These are phyloP conservation scores for Nectriaceae sp. DNA, from an alignment of 2,329 filamentous ascomycete genomes.

Conservation along the genomic window DNA sequence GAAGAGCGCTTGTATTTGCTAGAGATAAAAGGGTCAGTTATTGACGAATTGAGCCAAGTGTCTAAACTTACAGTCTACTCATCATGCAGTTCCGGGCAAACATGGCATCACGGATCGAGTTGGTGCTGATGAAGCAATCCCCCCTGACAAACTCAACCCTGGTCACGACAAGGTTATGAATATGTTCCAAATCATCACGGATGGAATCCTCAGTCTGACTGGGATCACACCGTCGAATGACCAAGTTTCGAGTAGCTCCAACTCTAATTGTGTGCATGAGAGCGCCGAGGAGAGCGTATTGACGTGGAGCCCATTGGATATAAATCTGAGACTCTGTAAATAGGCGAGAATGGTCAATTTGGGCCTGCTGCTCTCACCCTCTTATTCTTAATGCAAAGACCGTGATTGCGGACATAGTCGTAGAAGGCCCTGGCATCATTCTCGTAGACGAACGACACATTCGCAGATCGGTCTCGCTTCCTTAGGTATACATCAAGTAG, in stretches of 20 bases:
- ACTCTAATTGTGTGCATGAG: slow-evolving; percentile 63
- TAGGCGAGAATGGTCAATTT: too few species aligned
- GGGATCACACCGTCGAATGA: slow-evolving; percentile 61
- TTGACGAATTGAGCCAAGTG: not conserved
- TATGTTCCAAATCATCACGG: slow-evolving; percentile 76
- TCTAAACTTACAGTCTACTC: slow-evolving; percentile 50
- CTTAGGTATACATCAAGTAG: slow-evolving; percentile 70
- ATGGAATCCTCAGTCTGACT: slow-evolving; percentile 65
- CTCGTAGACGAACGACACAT: slow-evolving; percentile 70
- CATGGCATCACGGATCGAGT: slow-evolving; percentile 74
- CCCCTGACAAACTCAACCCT: slow-evolving; percentile 59
- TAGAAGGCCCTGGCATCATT: slow-evolving; percentile 66
- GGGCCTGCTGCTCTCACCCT: slow-evolving; percentile 51
- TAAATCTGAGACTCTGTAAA: slow-evolving; percentile 54
- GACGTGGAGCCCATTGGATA: slow-evolving; percentile 69
- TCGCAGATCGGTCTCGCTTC: slow-evolving; percentile 57
- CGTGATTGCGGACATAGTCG: slow-evolving; percentile 62
- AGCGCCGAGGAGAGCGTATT: slow-evolving; percentile 66
- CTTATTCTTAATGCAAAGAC: slow-evolving; percentile 69
- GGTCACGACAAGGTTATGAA: slow-evolving; percentile 75
- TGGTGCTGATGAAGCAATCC: slow-evolving; percentile 71
- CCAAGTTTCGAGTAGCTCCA: slow-evolving; percentile 73
- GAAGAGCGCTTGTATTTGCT: slow-evolving; percentile 69
- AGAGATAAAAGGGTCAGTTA: slow-evolving; percentile 33
- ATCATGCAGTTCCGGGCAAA: slow-evolving; percentile 80